Conservation (phyloP, 1,139 yeast species). For the Wickerhamomyces sp. region DNA sequence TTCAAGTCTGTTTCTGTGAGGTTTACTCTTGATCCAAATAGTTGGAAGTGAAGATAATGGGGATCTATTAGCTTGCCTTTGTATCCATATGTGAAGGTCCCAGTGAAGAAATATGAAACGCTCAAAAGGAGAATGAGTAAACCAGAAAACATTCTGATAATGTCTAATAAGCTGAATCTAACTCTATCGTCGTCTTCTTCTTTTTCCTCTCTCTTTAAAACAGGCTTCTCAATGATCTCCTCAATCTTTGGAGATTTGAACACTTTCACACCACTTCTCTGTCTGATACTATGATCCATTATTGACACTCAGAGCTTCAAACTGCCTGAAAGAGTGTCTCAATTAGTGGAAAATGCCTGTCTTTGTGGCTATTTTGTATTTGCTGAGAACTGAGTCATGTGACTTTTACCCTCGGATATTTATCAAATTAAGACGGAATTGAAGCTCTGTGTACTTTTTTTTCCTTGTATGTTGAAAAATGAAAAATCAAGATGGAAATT, state of each 20-base stretch:
- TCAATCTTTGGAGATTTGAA: neutral
- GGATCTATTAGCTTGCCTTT: constrained; percentile 15
- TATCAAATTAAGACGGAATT: neutral
- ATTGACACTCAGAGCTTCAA: neutral
- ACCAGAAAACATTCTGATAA: constrained; percentile 21
- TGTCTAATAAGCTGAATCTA: constrained; percentile 27
- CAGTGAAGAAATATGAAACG: constrained; percentile 15
- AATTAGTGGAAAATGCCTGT: no score
- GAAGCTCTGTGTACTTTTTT: no score
- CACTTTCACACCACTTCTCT: neutral
- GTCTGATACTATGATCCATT: neutral
- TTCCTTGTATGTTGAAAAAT: neutral
- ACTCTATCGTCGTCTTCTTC: constrained; percentile 3
- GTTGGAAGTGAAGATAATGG: constrained; percentile 19
- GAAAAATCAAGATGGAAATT: neutral
- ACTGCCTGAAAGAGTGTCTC: no score
- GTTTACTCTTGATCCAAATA: constrained; percentile 24
- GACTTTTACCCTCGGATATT: neutral
- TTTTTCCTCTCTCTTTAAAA: neutral
- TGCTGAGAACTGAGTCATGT: neutral
- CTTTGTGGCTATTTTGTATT: neutral
- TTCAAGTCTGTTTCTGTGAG: constrained; percentile 47
- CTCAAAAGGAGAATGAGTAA: constrained; percentile 8
- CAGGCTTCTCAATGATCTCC: neutral
- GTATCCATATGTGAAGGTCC: constrained; percentile 13